These are phyloP conservation scores for Hypoxylon perforatum DNA, from an alignment of 495 filamentous ascomycete species.

Conservation along the genomic window DNA sequence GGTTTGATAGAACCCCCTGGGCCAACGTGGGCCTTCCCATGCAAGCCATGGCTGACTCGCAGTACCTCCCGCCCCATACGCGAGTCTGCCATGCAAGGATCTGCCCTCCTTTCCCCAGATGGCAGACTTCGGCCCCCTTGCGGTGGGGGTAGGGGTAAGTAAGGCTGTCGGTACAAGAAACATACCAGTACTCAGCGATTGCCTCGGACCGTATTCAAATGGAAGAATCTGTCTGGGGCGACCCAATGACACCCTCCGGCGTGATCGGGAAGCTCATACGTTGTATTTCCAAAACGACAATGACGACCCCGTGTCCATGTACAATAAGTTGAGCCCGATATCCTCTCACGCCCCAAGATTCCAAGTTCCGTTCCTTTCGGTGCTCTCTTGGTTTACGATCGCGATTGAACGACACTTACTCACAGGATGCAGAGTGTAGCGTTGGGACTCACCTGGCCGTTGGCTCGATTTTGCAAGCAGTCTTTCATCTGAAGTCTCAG, in stretches of 20 bases:
- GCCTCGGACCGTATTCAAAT: conserved; percentile 27
- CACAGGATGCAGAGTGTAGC: neutral
- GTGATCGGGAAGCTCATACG: conserved; percentile 17
- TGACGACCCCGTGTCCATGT: conserved; percentile 17
- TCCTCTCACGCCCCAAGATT: conserved; percentile 13
- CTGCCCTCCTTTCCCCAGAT: conserved; percentile 24
- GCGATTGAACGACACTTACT: neutral
- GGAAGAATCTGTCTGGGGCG: conserved; percentile 18
- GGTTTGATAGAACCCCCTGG: conserved; percentile 15
- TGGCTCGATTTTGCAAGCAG: conserved; percentile 4
- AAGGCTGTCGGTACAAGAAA: conserved; percentile 24
- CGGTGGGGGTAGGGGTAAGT: conserved; percentile 29
- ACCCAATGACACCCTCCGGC: conserved; percentile 16
- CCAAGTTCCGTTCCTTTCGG: neutral
- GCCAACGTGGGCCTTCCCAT: conserved; percentile 20
- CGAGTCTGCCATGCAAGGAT: conserved; percentile 15
- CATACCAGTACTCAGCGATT: conserved; percentile 14
- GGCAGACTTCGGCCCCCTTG: conserved; percentile 20
- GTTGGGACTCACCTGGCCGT: neutral
- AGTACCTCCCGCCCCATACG: conserved; percentile 10
- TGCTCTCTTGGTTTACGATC: neutral
- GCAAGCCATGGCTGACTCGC: conserved; percentile 23
- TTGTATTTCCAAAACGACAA: conserved; percentile 18
- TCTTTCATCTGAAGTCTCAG: neutral
- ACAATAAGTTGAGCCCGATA: neutral